Evolutionary conservation across 495 filamentous ascomycete genomes (phyloP).

Genomic region (Chaetomidium leptoderma): DNA sequence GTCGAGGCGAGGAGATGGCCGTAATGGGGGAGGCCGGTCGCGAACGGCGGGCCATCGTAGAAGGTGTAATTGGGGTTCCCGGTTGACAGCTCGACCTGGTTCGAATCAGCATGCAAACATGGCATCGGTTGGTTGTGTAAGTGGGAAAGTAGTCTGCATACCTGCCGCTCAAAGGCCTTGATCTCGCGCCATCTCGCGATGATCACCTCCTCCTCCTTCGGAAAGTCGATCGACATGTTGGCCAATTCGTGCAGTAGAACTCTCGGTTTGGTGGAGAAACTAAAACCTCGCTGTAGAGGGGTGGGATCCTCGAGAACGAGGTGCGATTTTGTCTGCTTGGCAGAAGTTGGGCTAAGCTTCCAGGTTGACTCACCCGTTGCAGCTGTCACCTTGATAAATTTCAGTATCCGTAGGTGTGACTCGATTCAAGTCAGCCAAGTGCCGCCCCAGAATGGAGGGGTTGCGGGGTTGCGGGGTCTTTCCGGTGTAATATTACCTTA

Average conservation of each 20-base stretch:
- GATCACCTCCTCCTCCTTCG: conserved; percentile 79
- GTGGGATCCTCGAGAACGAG: background rate
- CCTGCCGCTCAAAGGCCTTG: conserved; percentile 67
- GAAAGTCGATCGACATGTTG: conserved; percentile 84
- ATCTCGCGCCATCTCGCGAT: conserved; percentile 84
- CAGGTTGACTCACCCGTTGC: conserved; percentile 24
- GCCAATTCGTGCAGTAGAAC: conserved; percentile 11
- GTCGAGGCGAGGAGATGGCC: conserved; percentile 93
- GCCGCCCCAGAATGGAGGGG: conserved; percentile 19
- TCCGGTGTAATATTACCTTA: conserved; percentile 6
- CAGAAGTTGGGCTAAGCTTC: background rate
- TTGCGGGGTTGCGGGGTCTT: conserved; percentile 24
- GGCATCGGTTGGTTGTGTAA: background rate
- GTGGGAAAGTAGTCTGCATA: conserved; percentile 12
- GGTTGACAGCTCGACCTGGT: conserved; percentile 47
- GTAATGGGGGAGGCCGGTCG: conserved; percentile 78
- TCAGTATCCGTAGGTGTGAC: conserved; percentile 30
- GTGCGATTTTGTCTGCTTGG: background rate
- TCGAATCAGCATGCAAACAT: conserved; percentile 23
- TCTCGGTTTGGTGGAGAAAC: background rate
- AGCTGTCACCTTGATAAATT: conserved; percentile 16
- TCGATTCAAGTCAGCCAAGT: conserved; percentile 15
- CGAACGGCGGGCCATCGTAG: conserved; percentile 67
- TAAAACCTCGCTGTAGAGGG: background rate
- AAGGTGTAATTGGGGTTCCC: conserved; percentile 75